Evolutionary conservation across 2,329 filamentous ascomycete genomes (phyloP), one percentile per base, ranked within the genome.

Genomic region (Colletotrichum lindemuthianum): DNA sequence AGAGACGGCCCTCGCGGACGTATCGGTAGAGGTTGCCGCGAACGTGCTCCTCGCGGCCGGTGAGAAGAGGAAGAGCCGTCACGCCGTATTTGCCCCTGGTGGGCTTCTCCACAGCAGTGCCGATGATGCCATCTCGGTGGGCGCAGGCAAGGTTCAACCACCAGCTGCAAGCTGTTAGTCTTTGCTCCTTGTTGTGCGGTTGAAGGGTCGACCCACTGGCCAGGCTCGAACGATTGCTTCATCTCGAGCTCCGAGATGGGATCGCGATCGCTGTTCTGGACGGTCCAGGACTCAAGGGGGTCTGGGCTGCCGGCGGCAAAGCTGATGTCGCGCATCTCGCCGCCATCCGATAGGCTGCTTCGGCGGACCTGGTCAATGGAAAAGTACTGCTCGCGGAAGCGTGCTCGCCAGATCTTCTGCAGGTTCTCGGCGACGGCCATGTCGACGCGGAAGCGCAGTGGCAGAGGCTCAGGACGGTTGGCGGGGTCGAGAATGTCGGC

Each of bases 71-170:
- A n/a, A 88, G 72, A 1, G 81, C 78, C 2, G 78, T 74, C 50
- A 81, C 74, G 8, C 80, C 79, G 65, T 84, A 84, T 41, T 74
- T 74, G 7, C 81, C 81, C 60, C 76, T 80, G 9, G 83, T 84
- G 0, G 82, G 77, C 12, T 68, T 78, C 67, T 86, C 82, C 3
- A 73, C 67, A 11, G 78, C 76, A 56, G 74, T 79, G 8, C 74
- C 76, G 8, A 86, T 79, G 15, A 88, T 83, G 16, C 86, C 85
- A 68, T 88, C 86, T 34, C 84, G 80, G 63, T 82, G 77, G 2
- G 84, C 86, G 68, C 85, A 87, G 40, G 83, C 80, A 37, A 87
- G 75, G 57, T 86, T 84, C 15, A 86, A 72, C 84, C 85, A 88
- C 86, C 83, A 88, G 59, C 86, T 88, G 58, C 9, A 12, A 16